A percentile compares a stretch with the other conserved stretches of the same genome.
Evolutionary conservation across 139 green algal genomes (phyloP).

Genomic region (Chlamydomonas schloesseri): DNA sequence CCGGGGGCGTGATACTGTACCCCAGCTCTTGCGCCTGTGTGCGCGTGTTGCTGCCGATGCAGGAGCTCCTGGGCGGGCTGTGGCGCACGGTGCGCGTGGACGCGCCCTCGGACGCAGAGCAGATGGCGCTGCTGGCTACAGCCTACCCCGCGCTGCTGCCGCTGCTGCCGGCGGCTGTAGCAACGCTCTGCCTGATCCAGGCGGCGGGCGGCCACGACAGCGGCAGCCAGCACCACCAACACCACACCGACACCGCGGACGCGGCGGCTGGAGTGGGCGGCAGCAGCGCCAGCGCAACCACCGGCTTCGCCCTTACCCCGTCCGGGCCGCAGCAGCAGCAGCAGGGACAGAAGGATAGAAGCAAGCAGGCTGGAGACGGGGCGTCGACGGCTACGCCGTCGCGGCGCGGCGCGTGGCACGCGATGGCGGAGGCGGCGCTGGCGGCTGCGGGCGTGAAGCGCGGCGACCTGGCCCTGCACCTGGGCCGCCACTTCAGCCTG

Average conservation of each 20-base stretch:
- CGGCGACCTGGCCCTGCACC: constrained; percentile 67
- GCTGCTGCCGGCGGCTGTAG: constrained; percentile 77
- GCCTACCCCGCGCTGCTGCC: constrained; percentile 72
- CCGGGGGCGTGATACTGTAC: too few relatives aligned
- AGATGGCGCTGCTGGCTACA: constrained; percentile 76
- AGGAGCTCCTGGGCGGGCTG: constrained; percentile 85
- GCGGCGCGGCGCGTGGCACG: constrained; percentile 37
- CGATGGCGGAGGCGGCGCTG: constrained; percentile 55
- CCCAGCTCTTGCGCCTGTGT: too few relatives aligned
- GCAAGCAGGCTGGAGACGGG: background rate
- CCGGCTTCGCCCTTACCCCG: constrained; percentile 10
- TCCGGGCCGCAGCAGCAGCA: background rate
- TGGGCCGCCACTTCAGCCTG: constrained; percentile 78
- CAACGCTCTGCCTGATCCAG: constrained; percentile 69
- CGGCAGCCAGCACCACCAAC: background rate
- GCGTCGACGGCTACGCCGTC: background rate
- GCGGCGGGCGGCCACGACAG: constrained; percentile 61
- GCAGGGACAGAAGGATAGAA: background rate
- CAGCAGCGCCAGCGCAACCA: background rate
- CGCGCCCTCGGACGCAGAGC: constrained; percentile 71
- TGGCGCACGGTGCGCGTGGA: constrained; percentile 76
- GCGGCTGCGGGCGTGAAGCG: constrained; percentile 55
- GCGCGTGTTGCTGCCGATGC: too few relatives aligned
- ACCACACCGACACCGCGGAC: background rate
- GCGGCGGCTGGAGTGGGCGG: background rate